A percentile compares a stretch with the other conserved stretches of the same genome.
Conservation (phyloP, 1,284 basidiomycete species). For the Puccinia coronata region DNA sequence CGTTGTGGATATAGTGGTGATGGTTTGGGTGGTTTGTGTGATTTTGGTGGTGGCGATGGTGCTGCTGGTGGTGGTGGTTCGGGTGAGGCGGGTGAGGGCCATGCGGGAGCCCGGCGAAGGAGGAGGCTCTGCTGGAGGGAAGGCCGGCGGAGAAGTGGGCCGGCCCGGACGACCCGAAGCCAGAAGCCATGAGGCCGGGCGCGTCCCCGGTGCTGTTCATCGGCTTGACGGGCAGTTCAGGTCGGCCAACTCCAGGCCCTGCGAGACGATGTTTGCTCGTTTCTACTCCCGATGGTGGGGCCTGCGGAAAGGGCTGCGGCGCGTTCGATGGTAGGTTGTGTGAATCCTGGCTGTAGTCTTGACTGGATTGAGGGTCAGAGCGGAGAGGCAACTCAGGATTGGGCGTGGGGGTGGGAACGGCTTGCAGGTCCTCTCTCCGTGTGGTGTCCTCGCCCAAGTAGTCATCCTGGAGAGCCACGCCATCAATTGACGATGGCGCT, state of each 20-base stretch:
- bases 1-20: not conserved
- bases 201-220: not conserved
- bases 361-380: not conserved
- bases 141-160: too few species aligned
- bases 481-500: constrained; percentile 12
- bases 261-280: not conserved
- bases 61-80: not conserved
- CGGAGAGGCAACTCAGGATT: not conserved
- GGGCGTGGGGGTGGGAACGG: too few species aligned
- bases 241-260: not conserved
- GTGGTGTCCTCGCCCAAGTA: not conserved
- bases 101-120: not conserved
- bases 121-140: not conserved
- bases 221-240: not conserved
- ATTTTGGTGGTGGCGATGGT: not conserved
- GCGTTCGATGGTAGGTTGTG: not conserved
- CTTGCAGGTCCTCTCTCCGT: not conserved
- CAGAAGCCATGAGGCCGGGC: not conserved
- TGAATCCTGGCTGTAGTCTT: not conserved
- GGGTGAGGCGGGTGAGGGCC: not conserved
- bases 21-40: not conserved
- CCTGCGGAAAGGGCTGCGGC: not conserved
- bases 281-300: not conserved
- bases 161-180: not conserved
- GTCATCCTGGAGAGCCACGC: not conserved